Evolutionary conservation across 352 stramenopile genomes (phyloP), one percentile per base, ranked within the genome.

Genomic region (Blastocystis sp.): DNA sequence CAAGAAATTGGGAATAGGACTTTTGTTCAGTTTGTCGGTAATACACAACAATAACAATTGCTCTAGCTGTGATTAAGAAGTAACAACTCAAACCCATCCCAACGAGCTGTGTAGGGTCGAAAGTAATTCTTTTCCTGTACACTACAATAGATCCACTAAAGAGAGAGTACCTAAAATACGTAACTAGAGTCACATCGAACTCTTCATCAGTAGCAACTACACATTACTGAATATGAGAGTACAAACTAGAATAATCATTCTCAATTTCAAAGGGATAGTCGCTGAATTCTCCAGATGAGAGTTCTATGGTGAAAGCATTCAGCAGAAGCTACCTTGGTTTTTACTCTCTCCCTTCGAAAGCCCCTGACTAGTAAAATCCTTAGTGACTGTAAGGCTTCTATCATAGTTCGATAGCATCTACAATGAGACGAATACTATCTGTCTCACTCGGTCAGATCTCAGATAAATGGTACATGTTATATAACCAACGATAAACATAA

Each of bases 171-270:
- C 66, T 54, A 49, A 83, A 83, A 42, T 83, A 83, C 5, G 71
- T 83, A 37, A 83, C 71, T 11, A 83, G 51, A 16, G 49, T 83
- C 32, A 83, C 71, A 43, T 83, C 71, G 27, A 83, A 83, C 9
- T 49, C 29, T 42, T 49, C 29, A 21, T 65, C 14, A 9, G 71
- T 4, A 4, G 24, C 32, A 29, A 83, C 65, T 77, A 77, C 54
- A 7, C n/a, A 29, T 73, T 35, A 77, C 4, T 9, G 4, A 77
- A 49, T 32, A 4, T 21, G 3, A 54, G 11, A 56, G 37, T 19
- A 46, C 16, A 29, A 21, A 77, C 65, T 16, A 11, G 24, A 37
- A 54, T 83, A 83, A 49, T 83, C 43, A 39, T 83, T 83, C 46
- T 83, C 24, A 35, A 83, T 43, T 1, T 43, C 21, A 35, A 61